Evolutionary conservation across 2,329 filamentous ascomycete species (phyloP), one percentile per base, ranked within the genome.

Genomic region (Trichoderma hamatum): DNA sequence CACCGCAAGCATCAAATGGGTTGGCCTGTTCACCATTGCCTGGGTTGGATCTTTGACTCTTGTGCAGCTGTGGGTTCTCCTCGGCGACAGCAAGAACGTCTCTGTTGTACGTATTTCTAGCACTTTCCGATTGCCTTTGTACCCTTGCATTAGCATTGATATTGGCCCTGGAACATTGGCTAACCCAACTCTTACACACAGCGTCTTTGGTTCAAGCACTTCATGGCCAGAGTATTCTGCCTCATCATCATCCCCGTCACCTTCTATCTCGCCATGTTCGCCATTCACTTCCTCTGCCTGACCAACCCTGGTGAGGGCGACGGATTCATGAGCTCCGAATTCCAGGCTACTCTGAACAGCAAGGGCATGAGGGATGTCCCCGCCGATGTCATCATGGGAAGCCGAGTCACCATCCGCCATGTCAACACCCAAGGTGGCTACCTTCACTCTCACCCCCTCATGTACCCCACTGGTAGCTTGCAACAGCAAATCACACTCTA

Each of bases 261-360:
- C 43, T 97, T 99, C 82, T 99, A 99, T 84, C 90, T 97, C 85
- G 90, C 88, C 76, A 97, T 98, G 92, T 99, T 99, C 77, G 94
- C 89, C 65, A 96, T 99, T 75, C 96, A 99, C 84, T 99, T 99
- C 82, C 74, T 94, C 74, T 96, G 93, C 84, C 87, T 99, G 52
- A 88, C 91, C 70, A 99, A 99, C 82, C 96, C 96, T 32, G 96
- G 96, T 70, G 96, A 99, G 64, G 96, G 96, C 67, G 96, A 99
- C 80, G 96, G 96, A 67, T 99, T 99, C 85, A 99, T 99, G 96
- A 97, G 94, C 78, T 97, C 95, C 67, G 96, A 99, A 78, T 99
- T 99, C 84, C 96, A 99, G 83, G 92, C 96, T 36, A 98, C 96
- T 2, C 85, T 99, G 73, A 99, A 98, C 83, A 94, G 90, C 76